Percentiles rank a stretch among this genome's conserved stretches.
Conservation (phyloP, 2,329 filamentous ascomycete species). For the Cadophora sp. region DNA sequence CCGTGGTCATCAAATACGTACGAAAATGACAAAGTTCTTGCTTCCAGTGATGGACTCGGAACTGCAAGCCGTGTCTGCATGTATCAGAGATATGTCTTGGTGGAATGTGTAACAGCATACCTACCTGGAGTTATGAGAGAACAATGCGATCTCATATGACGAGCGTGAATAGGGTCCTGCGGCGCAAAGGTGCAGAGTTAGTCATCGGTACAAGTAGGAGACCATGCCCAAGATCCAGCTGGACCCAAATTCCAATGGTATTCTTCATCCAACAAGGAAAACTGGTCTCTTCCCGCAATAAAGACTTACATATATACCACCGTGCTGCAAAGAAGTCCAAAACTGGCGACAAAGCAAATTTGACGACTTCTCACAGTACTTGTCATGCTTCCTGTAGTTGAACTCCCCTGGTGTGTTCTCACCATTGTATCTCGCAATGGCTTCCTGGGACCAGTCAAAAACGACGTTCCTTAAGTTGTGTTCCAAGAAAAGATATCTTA, state of each 20-base stretch:
- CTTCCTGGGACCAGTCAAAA: slow-evolving; percentile 23
- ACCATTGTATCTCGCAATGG: slow-evolving; percentile 29
- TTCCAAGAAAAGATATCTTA: slow-evolving; percentile 2
- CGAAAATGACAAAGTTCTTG: slow-evolving; percentile 33
- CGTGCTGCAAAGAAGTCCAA: slow-evolving; percentile 34
- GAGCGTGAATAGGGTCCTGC: slow-evolving; percentile 30
- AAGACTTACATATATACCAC: slow-evolving; percentile 12
- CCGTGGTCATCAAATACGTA: slow-evolving; percentile 17
- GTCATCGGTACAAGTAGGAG: not conserved
- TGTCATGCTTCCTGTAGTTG: slow-evolving; percentile 15
- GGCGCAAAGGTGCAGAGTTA: not conserved
- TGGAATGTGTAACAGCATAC: slow-evolving; percentile 11
- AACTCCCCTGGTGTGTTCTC: slow-evolving; percentile 15
- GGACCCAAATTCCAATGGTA: no score
- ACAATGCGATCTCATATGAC: slow-evolving; percentile 35
- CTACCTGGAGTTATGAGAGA: slow-evolving; percentile 32
- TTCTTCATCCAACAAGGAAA: not conserved
- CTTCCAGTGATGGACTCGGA: slow-evolving; percentile 17
- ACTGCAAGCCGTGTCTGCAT: not conserved
- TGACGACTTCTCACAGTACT: slow-evolving; percentile 23
- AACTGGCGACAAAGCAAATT: slow-evolving; percentile 33
- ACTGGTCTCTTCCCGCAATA: not conserved
- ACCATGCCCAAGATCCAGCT: not conserved
- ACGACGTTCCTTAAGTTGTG: slow-evolving; percentile 18
- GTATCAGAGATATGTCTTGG: slow-evolving; percentile 10